phyloP scores from a whole-genome alignment of 192 early-diverging fungal genomes.

The Backusella morwellensis region DNA sequence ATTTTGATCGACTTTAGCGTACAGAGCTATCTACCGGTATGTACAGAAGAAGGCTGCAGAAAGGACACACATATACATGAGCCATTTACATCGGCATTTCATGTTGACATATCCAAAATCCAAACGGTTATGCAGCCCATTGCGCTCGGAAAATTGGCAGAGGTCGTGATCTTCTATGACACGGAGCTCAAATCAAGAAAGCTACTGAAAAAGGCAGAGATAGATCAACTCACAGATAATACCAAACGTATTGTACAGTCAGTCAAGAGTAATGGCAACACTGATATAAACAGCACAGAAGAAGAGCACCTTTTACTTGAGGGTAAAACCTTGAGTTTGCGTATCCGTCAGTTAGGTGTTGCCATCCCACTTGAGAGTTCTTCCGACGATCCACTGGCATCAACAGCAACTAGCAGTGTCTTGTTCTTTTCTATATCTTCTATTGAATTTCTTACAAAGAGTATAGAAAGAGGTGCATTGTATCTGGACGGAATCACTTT shows the following conservation, averaged over 20 bases:
- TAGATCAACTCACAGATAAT: constrained; percentile 60
- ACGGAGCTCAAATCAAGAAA: constrained; percentile 62
- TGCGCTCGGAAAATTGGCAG: constrained; percentile 61
- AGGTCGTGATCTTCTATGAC: constrained; percentile 62
- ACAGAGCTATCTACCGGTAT: constrained; percentile 47
- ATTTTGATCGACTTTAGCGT: constrained; percentile 60
- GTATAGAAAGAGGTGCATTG: constrained; percentile 54
- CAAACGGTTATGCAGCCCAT: constrained; percentile 74
- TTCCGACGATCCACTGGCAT: background rate
- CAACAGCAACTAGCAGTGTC: constrained; percentile 34
- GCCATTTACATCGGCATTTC: constrained; percentile 29
- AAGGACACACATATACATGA: background rate
- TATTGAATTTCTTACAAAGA: constrained; percentile 57
- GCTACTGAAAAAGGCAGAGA: constrained; percentile 52
- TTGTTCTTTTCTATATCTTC: constrained; percentile 59
- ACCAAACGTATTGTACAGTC: constrained; percentile 65
- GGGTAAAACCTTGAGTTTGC: constrained; percentile 47
- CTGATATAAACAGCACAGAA: constrained; percentile 33
- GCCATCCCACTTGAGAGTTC: constrained; percentile 57
- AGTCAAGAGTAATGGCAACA: constrained; percentile 31
- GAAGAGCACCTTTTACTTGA: constrained; percentile 54
- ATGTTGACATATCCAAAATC: constrained; percentile 56
- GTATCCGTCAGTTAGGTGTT: constrained; percentile 54
- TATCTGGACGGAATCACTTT: constrained; percentile 57
- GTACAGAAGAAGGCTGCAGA: background rate